Percentiles rank a stretch among this genome's conserved stretches.
These are phyloP conservation scores for Saraca asoca DNA, from an alignment of 331 rosid species.

Conservation along the genomic window DNA sequence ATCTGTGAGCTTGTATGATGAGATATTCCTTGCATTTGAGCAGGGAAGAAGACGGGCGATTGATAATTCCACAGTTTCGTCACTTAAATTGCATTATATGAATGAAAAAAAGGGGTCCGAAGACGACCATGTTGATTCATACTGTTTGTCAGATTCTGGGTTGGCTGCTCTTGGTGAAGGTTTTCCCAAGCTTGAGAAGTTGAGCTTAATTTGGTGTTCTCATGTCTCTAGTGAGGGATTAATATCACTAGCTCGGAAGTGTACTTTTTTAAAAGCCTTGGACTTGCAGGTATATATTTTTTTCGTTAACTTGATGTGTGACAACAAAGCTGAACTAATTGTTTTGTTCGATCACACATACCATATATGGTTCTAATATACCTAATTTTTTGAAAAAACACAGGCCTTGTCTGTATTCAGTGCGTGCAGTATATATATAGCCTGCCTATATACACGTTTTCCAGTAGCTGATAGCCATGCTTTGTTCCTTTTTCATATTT, in stretches of 20 bases:
- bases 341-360: neutral
- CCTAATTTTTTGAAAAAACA: too few species aligned
- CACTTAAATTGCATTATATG: constrained; percentile 38
- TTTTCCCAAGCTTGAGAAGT: constrained; percentile 71
- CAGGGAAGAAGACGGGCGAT: constrained; percentile 56
- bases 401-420: too few species aligned
- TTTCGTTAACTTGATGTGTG: constrained; percentile 1
- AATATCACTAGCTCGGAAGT: constrained; percentile 58
- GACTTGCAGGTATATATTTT: constrained; percentile 73
- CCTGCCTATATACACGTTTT: too few species aligned
- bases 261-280: constrained; percentile 63
- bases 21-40: neutral
- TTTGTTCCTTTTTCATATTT: too few species aligned
- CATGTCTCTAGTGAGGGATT: constrained; percentile 69
- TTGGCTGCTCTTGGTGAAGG: constrained; percentile 70
- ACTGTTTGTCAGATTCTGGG: constrained; percentile 70
- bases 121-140: constrained; percentile 48
- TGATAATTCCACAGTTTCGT: constrained; percentile 27
- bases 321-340: neutral
- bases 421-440: too few species aligned
- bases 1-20: constrained; percentile 5
- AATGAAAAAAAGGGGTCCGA: constrained; percentile 47
- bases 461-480: too few species aligned
- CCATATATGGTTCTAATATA: neutral
- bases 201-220: constrained; percentile 92